Percentiles rank a stretch among this genome's conserved stretches.
These are phyloP conservation scores for Trapa bicornis DNA, from an alignment of 345 rosid species.

Conservation along the genomic window DNA sequence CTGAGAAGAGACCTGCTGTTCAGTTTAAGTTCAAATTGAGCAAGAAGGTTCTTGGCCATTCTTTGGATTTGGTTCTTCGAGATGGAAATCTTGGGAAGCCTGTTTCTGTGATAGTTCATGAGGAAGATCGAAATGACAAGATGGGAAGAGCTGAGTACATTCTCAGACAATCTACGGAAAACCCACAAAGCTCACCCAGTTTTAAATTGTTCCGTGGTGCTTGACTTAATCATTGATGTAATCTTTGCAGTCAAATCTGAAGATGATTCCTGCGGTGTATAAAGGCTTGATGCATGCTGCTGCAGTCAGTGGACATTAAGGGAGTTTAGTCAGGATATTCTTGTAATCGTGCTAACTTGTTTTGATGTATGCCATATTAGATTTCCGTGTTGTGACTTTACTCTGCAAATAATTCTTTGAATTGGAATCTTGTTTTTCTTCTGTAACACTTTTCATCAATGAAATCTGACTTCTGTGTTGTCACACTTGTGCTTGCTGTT, in stretches of 20 bases:
- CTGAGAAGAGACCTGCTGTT: slow-evolving; percentile 40
- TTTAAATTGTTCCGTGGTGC: slow-evolving; percentile 22
- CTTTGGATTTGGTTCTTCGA: slow-evolving; percentile 45
- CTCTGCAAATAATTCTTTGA: slow-evolving; percentile 13
- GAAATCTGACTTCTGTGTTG: not conserved
- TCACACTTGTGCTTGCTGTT: not conserved
- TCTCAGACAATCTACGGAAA: slow-evolving; percentile 75
- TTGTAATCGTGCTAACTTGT: slow-evolving; percentile 10
- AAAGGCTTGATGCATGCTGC: not conserved
- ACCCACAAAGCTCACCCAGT: slow-evolving; percentile 72
- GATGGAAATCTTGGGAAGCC: slow-evolving; percentile 37
- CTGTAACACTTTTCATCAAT: not conserved
- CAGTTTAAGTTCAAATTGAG: slow-evolving; percentile 49
- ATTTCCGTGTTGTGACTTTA: slow-evolving; percentile 9
- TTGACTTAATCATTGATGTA: slow-evolving; percentile 3
- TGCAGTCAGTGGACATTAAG: slow-evolving; percentile 8
- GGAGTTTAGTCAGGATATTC: slow-evolving; percentile 12
- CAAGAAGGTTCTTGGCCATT: slow-evolving; percentile 53
- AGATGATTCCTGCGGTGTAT: not conserved
- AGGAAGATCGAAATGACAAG: slow-evolving; percentile 88
- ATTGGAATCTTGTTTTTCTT: slow-evolving; percentile 4
- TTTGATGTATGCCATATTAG: slow-evolving; percentile 10
- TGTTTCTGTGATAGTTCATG: slow-evolving; percentile 31
- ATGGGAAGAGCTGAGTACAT: slow-evolving; percentile 92
- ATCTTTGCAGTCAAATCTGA: not conserved